Percentiles rank a stretch among this genome's conserved stretches.
These are phyloP conservation scores for Strobilomyces dryophilus DNA, from an alignment of 768 basidiomycete genomes.

Conservation along the genomic window DNA sequence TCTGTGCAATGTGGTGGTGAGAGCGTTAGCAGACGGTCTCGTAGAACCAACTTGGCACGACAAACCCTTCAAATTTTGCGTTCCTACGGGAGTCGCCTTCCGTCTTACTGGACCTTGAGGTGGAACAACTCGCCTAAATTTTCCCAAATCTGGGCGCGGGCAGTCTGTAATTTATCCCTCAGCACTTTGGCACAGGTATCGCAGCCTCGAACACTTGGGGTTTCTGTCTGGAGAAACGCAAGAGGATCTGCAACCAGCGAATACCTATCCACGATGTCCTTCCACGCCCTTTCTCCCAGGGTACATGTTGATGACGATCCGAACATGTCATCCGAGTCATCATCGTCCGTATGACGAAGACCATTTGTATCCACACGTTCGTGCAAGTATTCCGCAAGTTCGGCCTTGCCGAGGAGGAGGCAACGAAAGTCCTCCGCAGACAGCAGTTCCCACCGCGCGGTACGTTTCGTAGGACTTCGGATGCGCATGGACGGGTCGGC, in stretches of 20 bases:
- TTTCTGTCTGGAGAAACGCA: background rate
- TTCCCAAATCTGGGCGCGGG: slow-evolving; percentile 3
- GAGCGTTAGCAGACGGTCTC: too few species aligned
- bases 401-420: slow-evolving; percentile 14
- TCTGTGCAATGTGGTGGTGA: too few species aligned
- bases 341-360: background rate
- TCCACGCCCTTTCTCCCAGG: background rate
- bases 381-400: background rate
- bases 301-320: background rate
- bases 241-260: slow-evolving; percentile 6
- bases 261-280: background rate
- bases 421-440: slow-evolving; percentile 14
- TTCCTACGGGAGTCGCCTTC: too few species aligned
- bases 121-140: slow-evolving; percentile 4
- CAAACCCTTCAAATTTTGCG: too few species aligned
- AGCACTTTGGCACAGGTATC: background rate
- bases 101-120: background rate
- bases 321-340: too few species aligned
- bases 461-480: slow-evolving; percentile 4
- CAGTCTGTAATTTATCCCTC: background rate
- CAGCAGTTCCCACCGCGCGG: slow-evolving; percentile 25
- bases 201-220: background rate
- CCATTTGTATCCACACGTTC: background rate
- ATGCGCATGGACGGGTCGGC: background rate
- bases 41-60: too few species aligned